Evolutionary conservation across 2,329 filamentous ascomycete species (phyloP), one percentile per base, ranked within the genome.

Genomic region (Fusarium ambrosium): DNA sequence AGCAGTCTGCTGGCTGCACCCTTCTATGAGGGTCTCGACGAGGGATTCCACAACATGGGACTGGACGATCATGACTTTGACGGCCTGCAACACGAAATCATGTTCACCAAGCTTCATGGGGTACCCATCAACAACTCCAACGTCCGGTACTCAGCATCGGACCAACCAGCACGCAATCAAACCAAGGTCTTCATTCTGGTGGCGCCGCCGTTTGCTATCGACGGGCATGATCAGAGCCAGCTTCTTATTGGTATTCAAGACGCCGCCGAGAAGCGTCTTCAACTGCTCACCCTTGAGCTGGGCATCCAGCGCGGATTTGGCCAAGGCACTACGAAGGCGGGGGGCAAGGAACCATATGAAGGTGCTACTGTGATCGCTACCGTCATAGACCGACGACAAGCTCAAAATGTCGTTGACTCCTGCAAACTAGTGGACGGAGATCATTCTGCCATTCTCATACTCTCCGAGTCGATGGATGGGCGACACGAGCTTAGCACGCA

Each of bases 31-130:
- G 85, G 94, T 1, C 84, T 95, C 3, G 92, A 95, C 72, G 92
- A 94, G 74, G 92, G 91, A 0, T 91, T 94, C 65, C 89, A 92
- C 76, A 93, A 88, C 69, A 93, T 94, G 90, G 92, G 90, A 2
- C 85, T 94, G 24, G 91, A 93, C 64, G 92, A 94, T 78, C 89
- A 91, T n/a, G 90, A 91, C 70, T 90, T 93, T 69, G 92, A 94
- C 68, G 92, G 92, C 1, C 84, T 95, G 10, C 88, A 91, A 18
- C 91, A 92, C 68, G 93, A 95, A 80, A 87, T 95, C n/a, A 82
- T 93, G 13, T 88, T 95, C 60, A 90, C 88, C 18, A 94, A 92
- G 77, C 89, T 96, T 32, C 91, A 93, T 74, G 92, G 88, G 69
- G 89, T 94, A 66, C 86, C 91, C 6, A 84, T 91, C 79, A 87